Conservation (phyloP, 148 eudicot genomes). For the Arbutus unedo region DNA sequence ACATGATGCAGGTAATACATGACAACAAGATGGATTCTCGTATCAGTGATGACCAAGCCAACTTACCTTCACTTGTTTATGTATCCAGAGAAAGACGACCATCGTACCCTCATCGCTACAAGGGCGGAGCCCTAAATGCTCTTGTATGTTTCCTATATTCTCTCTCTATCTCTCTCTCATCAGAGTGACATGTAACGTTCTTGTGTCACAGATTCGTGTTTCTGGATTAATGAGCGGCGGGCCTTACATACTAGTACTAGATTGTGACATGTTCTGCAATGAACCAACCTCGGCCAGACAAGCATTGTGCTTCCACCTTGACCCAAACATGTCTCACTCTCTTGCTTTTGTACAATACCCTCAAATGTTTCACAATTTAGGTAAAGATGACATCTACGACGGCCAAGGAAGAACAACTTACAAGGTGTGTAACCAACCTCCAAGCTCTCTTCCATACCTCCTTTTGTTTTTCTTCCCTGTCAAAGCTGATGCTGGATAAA, state of each 20-base stretch:
- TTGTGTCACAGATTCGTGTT: constrained; percentile 52
- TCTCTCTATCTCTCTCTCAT: neutral
- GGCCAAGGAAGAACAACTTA: constrained; percentile 28
- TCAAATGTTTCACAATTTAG: constrained; percentile 48
- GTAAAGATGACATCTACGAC: constrained; percentile 55
- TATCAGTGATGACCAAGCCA: neutral
- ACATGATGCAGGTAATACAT: constrained; percentile 33
- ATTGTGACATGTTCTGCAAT: constrained; percentile 77
- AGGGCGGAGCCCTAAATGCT: constrained; percentile 65
- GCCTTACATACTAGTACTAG: constrained; percentile 52
- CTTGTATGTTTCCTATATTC: constrained; percentile 28
- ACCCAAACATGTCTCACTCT: constrained; percentile 35
- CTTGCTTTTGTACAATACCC: constrained; percentile 69
- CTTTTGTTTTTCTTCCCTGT: too few species aligned
- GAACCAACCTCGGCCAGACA: constrained; percentile 62
- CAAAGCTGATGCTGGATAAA: too few species aligned
- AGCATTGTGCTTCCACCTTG: constrained; percentile 85
- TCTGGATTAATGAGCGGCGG: constrained; percentile 60
- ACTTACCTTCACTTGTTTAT: constrained; percentile 51
- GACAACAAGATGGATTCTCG: neutral
- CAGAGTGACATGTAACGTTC: neutral
- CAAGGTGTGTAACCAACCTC: constrained; percentile 15
- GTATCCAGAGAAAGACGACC: constrained; percentile 56
- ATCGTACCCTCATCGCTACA: constrained; percentile 50
- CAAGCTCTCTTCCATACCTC: neutral